A percentile compares a stretch with the other conserved stretches of the same genome.
Evolutionary conservation across 768 basidiomycete species (phyloP).

Genomic region (Chalciporus sphaerocephalus): DNA sequence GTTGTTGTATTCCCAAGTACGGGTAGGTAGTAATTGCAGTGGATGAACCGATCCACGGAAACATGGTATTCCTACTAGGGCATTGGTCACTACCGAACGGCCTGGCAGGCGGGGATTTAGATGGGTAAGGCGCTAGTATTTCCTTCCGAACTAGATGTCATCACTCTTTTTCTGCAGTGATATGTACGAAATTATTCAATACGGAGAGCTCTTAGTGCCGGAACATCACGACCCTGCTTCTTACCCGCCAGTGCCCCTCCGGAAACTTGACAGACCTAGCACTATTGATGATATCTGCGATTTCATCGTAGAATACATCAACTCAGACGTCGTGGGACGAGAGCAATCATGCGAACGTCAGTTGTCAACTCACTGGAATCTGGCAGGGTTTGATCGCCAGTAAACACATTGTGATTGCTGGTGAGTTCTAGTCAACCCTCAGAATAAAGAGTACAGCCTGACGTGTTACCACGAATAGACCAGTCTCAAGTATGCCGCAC

Average conservation of each 20-base stretch:
- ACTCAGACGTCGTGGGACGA: constrained; percentile 73
- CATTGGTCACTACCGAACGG: constrained; percentile 61
- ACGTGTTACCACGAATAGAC: constrained; percentile 39
- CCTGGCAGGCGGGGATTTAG: constrained; percentile 75
- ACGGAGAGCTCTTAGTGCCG: constrained; percentile 52
- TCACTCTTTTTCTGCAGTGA: constrained; percentile 42
- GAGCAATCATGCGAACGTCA: background rate
- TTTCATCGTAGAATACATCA: constrained; percentile 80
- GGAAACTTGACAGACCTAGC: constrained; percentile 42
- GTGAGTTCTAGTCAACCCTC: constrained; percentile 37
- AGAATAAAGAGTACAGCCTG: background rate
- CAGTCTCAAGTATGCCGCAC: constrained; percentile 56
- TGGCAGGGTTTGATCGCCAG: constrained; percentile 64
- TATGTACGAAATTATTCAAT: constrained; percentile 55
- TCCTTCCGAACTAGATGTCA: background rate
- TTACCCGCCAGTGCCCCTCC: constrained; percentile 41
- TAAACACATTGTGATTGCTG: constrained; percentile 66
- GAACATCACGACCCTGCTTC: constrained; percentile 46
- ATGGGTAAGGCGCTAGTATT: constrained; percentile 48
- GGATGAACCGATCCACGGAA: background rate
- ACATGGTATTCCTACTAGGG: constrained; percentile 35
- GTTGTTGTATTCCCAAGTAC: constrained; percentile 66
- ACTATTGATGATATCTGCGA: constrained; percentile 70
- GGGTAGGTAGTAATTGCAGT: constrained; percentile 38
- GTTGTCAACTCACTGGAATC: constrained; percentile 7